Base-by-base conservation (phyloP, 192 early-diverging fungal species). In the Gigaspora rosea region DNA sequence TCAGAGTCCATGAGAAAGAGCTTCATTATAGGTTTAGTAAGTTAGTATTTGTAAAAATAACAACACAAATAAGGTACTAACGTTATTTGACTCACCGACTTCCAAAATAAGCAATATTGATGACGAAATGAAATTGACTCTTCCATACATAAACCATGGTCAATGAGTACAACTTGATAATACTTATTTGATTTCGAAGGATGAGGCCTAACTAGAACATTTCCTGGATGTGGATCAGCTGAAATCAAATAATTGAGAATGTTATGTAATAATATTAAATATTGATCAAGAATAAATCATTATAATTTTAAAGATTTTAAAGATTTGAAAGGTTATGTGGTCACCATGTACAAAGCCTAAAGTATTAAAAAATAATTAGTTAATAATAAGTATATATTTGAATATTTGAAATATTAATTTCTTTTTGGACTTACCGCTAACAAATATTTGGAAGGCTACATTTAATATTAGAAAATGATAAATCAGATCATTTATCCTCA, bases 91-190 rank as follows among this genome's bases (percentile, higher is more conserved):
- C 95, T 93, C 0, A 97, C 84, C 0, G 92, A 86, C 75, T 92
- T 91, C 95, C 95, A 98, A 70, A 98, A 88, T 64, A 87, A 79
- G 27, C 94, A 92, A 71, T 97, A 96, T 76, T 96, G 88, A 61
- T 86, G 78, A 15, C 87, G 85, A 80, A 98, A 96, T 46, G 75
- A 70, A 20, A 81, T 82, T 20, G 87, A 89, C 78, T 91, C 92
- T 71, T 91, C 86, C 36, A 96, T 89, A 75, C 96, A 98, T 18
- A 98, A 88, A 6, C 96, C 96, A 81, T 98, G 96, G 66, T 98
- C 96, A 62, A 98, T 84, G 9, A 98, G 80, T 7, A 96, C 92
- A 27, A 94, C 80, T 84, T 94, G 92, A 36, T 86, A 86, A 49
- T 81, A 61, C 22, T 80, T 54, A 2, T 71, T 82, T 13, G 79